Conservation (phyloP, 441 rosid genomes). For the Pelargonium citronellum region DNA sequence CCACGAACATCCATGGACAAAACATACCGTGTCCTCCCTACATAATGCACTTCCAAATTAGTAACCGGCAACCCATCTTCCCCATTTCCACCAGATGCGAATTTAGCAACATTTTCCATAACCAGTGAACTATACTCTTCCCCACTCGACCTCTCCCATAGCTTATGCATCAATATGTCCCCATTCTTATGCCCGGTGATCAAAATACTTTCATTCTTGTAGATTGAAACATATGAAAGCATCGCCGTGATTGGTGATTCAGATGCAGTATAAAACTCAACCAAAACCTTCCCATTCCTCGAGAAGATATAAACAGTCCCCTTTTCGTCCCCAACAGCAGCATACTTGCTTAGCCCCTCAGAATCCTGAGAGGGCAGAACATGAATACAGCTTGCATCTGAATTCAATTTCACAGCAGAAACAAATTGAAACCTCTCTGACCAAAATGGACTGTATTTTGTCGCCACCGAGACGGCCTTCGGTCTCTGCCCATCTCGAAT, state of each 20-base stretch:
- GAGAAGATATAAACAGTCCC: conserved; percentile 69
- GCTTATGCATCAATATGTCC: conserved; percentile 53
- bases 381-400: conserved; percentile 60
- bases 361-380: conserved; percentile 72
- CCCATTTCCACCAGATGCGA: conserved; percentile 27
- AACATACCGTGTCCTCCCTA: conserved; percentile 71
- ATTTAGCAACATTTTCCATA: conserved; percentile 53
- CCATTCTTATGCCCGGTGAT: conserved; percentile 84
- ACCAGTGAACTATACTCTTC: conserved; percentile 56
- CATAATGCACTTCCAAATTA: conserved; percentile 75
- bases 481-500: conserved; percentile 33
- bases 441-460: conserved; percentile 76
- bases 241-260: conserved; percentile 68
- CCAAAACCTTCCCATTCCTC: conserved; percentile 73
- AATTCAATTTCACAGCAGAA: conserved; percentile 80
- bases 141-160: conserved; percentile 53
- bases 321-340: conserved; percentile 74
- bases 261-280: conserved; percentile 47
- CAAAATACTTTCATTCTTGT: conserved; percentile 68
- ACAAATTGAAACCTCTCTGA: conserved; percentile 83
- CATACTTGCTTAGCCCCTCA: conserved; percentile 77
- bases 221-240: conserved; percentile 60
- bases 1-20: conserved; percentile 62
- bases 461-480: conserved; percentile 40
- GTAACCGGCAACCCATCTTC: conserved; percentile 50